Conservation (phyloP, 768 basidiomycete genomes). For the Pisolithus orientalis region DNA sequence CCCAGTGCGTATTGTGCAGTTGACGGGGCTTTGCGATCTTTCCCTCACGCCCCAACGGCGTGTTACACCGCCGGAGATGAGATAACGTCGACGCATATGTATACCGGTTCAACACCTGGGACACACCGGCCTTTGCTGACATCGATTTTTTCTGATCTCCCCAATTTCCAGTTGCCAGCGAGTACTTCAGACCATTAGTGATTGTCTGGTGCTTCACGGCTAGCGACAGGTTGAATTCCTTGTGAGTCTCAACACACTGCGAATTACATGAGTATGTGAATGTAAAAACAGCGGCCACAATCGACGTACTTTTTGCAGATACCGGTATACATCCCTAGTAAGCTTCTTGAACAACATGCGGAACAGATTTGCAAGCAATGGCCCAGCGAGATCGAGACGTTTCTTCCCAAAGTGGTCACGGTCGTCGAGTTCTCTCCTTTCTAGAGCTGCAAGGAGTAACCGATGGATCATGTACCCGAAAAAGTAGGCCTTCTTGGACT, state of each 20-base stretch:
- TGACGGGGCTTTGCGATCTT: constrained; percentile 99
- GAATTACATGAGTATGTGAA: constrained; percentile 4
- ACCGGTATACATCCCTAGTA: constrained; percentile 94
- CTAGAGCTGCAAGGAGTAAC: constrained; percentile 85
- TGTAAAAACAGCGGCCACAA: not conserved
- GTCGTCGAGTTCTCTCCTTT: constrained; percentile 93
- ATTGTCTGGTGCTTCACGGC: constrained; percentile 97
- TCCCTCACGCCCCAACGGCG: constrained; percentile 94
- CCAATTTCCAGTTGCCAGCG: constrained; percentile 98
- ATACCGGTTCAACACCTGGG: constrained; percentile 96
- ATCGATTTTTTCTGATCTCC: constrained; percentile 98
- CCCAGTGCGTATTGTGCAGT: constrained; percentile 99
- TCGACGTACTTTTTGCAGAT: constrained; percentile 82
- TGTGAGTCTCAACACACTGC: constrained; percentile 94
- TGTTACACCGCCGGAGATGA: constrained; percentile 96
- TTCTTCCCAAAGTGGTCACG: constrained; percentile 99
- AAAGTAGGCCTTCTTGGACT: constrained; percentile 98
- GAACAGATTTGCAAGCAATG: constrained; percentile 93
- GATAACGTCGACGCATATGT: constrained; percentile 98
- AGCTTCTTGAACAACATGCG: constrained; percentile 95
- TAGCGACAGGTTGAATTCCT: constrained; percentile 85
- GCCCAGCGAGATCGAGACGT: constrained; percentile 92
- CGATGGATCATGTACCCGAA: constrained; percentile 99
- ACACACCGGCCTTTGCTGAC: constrained; percentile 97
- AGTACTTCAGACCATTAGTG: constrained; percentile 97